Base-by-base conservation (phyloP, 1,284 basidiomycete species). In the Neolentinus lepideus region DNA sequence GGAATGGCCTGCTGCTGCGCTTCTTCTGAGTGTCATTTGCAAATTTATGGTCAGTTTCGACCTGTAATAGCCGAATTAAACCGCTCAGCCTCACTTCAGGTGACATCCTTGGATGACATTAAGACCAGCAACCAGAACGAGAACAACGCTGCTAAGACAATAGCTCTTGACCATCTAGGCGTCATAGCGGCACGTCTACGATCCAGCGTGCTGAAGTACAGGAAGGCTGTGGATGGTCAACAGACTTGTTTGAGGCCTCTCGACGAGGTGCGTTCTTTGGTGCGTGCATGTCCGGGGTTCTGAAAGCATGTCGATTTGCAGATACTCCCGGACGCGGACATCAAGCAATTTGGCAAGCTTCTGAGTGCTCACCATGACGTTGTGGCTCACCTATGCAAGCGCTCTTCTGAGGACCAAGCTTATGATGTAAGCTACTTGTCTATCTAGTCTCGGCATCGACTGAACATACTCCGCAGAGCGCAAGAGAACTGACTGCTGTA, bases 1-100 rank as follows among this genome's bases (percentile, higher is more conserved):
- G 0, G 96, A 99, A 67, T 99, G 95, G 94, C 96, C 97, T 0
- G 95, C 91, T 6, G 92, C 96, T 1, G 81, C 86, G 38, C 69
- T 97, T 21, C 77, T 97, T 47, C 70, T 97, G 33, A 80, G 79
- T 51, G 85, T 95, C 43, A 79, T 87, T 6, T 88, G 85, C 61
- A 88, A 85, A 67, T 86, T 85, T 61, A 89, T 97, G 88, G 92
- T 92, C 58, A n/a, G 77, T 58, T 2, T 24, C 21, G 12, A 33
- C 46, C 16, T 12, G 10, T 26, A 6, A 19, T 16, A 26, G 21
- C 3, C 1, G 27, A 14, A 19, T 24, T 35, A 25, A 14, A 27
- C 35, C 29, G 29, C 55, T 2, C 19, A 52, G 36, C 6, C 29
- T 46, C 22, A 60, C 12, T 21, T 4, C 56, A 91, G 90, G 84